phyloP scores from a whole-genome alignment of 1,284 basidiomycete genomes.

The Sutorius eximius region DNA sequence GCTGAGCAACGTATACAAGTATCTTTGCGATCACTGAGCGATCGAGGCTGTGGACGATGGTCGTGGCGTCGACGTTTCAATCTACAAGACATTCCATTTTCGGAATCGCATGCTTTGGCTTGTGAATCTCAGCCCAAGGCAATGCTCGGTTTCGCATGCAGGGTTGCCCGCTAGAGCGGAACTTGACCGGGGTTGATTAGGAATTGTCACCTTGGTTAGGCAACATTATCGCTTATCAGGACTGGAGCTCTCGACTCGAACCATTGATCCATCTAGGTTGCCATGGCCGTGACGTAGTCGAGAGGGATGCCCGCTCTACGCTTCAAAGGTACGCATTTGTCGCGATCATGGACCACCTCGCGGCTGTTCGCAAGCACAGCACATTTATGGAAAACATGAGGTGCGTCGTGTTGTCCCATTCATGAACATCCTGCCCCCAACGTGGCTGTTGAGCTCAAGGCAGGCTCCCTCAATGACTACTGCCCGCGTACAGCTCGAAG shows the following conservation, averaged over 20 bases:
- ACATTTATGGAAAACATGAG: constrained; percentile 40
- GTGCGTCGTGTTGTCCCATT: constrained; percentile 36
- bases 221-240: constrained; percentile 15
- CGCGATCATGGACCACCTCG: constrained; percentile 38
- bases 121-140: constrained; percentile 10
- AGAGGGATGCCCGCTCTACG: constrained; percentile 20
- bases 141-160: constrained; percentile 19
- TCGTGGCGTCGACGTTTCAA: constrained; percentile 14
- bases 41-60: constrained; percentile 15
- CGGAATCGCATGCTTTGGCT: constrained; percentile 15
- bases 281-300: constrained; percentile 29
- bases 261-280: constrained; percentile 17
- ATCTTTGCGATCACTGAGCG: constrained; percentile 11
- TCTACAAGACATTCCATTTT: constrained; percentile 35
- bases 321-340: constrained; percentile 33
- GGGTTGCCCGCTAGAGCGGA: constrained; percentile 3
- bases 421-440: constrained; percentile 36
- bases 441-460: constrained; percentile 39
- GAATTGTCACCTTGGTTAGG: constrained; percentile 9
- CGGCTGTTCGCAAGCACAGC: constrained; percentile 37
- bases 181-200: constrained; percentile 13
- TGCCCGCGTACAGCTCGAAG: constrained; percentile 36
- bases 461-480: constrained; percentile 36
- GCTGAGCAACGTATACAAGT: constrained; percentile 14
- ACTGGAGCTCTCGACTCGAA: constrained; percentile 6